Evolutionary conservation across 202 grass and related monocot species (phyloP), one percentile per base, ranked within the genome.

Genomic region (Carex arenaria): DNA sequence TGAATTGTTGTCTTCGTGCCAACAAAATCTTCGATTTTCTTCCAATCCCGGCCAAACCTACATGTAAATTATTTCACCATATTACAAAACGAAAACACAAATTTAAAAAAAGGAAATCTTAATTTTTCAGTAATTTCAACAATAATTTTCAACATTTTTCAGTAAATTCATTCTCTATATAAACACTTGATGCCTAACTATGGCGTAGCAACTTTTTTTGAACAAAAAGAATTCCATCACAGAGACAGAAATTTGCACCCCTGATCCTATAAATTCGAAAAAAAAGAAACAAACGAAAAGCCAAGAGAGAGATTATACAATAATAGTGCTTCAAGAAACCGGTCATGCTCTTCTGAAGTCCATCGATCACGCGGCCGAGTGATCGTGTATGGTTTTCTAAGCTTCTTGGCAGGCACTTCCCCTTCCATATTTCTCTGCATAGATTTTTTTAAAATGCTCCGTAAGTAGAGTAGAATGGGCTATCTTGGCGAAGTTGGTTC

Each of bases 31-130:
- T 98, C 92, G 59, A 98, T 95, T 90, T 88, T 98, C 80, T 95
- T 98, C 95, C 95, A 98, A 52, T 98, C 95, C 34, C 95, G 92
- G 8, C 95, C 95, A 42, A 90, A 94, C 87, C 94, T 94, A 77
- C 34, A 63, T 52, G 22, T 4, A 70, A 72, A 53, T 47, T 42
- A 71, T 5, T 81, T 30, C n/a, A 55, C 42, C 23, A 57, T 64
- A 32, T 78, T 53, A 65, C 57, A 20, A 53, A 77, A 61, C 32
- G 6, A 8, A 43, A 56, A 68, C 7, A 69, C 19, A 47, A 53
- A 32, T 31, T 9, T 12, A 7, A 51, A 64, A 64, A 36, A 59
- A 49, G 11, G 0, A 17, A 40, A 8, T 23, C 56, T 67, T 65
- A 4, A 13, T n/a, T 52, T 52, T 52, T 47, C 19, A 70, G 67